These are phyloP conservation scores for Pseudogymnoascus destructans DNA, from an alignment of 2,329 filamentous ascomycete genomes.

Conservation along the genomic window DNA sequence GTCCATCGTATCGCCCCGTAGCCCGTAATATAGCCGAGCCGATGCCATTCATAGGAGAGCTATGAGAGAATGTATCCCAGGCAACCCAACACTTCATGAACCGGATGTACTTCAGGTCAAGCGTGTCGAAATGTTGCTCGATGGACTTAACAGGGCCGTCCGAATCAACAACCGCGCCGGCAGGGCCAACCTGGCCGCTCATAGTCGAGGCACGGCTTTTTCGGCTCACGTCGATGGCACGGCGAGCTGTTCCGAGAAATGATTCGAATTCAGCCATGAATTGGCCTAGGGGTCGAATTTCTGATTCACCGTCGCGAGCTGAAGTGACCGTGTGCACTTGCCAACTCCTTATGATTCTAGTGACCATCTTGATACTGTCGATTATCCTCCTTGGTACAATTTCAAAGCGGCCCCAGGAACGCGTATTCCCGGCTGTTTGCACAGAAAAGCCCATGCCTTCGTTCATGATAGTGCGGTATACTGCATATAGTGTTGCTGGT, in stretches of 20 bases:
- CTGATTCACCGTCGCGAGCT: not conserved
- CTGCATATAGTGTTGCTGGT: not conserved
- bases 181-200: constrained; percentile 36
- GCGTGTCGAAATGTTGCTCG: constrained; percentile 13
- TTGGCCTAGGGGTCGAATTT: not conserved
- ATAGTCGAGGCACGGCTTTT: constrained; percentile 35
- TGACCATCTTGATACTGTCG: not conserved
- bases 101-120: constrained; percentile 44
- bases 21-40: constrained; percentile 52
- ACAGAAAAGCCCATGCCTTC: not conserved
- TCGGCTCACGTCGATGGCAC: constrained; percentile 39
- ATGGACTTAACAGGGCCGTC: constrained; percentile 11
- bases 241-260: constrained; percentile 39
- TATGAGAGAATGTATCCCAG: constrained; percentile 38
- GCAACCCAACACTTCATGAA: constrained; percentile 60
- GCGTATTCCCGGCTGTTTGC: not conserved
- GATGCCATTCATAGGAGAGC: constrained; percentile 44
- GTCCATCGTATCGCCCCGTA: constrained; percentile 44
- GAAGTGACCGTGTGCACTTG: constrained; percentile 1
- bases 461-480: constrained; percentile 6
- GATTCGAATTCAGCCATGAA: constrained; percentile 25
- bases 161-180: constrained; percentile 14
- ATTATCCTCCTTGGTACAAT: constrained; percentile 3
- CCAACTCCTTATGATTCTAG: not conserved
- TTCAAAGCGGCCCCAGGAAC: constrained; percentile 5